These are phyloP conservation scores for Lactarius sp. DNA, from an alignment of 768 basidiomycete species.

Conservation along the genomic window DNA sequence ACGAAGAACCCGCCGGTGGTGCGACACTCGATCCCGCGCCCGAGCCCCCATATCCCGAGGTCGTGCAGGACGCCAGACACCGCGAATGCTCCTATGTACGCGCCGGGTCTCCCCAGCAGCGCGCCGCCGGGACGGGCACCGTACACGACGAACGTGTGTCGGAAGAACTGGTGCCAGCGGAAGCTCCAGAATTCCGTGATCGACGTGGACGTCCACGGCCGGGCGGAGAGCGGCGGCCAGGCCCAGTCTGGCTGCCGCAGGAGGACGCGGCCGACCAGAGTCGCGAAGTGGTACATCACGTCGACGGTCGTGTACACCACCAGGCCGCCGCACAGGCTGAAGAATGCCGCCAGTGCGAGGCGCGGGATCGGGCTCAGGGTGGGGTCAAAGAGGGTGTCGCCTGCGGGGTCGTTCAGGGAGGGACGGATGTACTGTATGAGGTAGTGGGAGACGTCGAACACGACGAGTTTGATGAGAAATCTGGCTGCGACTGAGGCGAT, in stretches of 20 bases:
- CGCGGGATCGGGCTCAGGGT: background rate
- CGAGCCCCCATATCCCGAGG: conserved; percentile 55
- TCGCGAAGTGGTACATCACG: conserved; percentile 27
- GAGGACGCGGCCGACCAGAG: conserved; percentile 29
- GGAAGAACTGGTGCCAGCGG: conserved; percentile 39
- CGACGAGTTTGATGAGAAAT: background rate
- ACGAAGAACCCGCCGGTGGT: conserved; percentile 50
- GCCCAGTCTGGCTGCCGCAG: conserved; percentile 30
- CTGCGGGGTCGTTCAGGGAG: background rate
- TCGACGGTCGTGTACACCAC: conserved; percentile 20
- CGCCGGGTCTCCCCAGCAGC: conserved; percentile 46
- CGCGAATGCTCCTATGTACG: conserved; percentile 53
- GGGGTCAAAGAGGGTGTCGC: conserved; percentile 15
- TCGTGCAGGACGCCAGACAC: conserved; percentile 57
- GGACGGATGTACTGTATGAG: conserved; percentile 6
- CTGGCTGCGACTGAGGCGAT: background rate
- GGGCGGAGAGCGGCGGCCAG: conserved; percentile 37
- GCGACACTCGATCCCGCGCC: conserved; percentile 44
- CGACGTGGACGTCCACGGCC: conserved; percentile 38
- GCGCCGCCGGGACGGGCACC: conserved; percentile 34
- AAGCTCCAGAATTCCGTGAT: conserved; percentile 37
- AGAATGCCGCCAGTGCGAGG: background rate
- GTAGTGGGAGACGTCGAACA: conserved; percentile 6
- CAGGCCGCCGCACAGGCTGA: conserved; percentile 11
- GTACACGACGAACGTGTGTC: conserved; percentile 32